These are phyloP conservation scores for Fusarium tjaetaba DNA, from an alignment of 2,329 filamentous ascomycete species.

Conservation along the genomic window DNA sequence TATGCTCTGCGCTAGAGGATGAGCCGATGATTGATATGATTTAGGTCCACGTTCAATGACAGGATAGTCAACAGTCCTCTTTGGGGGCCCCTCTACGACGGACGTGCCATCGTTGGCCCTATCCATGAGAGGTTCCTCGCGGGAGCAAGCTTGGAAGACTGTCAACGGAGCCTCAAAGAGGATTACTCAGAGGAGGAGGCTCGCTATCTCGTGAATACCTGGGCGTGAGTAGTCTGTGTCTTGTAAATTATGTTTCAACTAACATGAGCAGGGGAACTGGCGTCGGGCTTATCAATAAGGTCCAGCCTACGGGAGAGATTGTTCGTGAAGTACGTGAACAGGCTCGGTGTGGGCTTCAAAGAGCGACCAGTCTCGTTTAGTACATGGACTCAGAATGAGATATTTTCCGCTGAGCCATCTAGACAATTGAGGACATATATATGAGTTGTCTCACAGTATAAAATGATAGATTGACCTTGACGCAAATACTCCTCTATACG, in stretches of 20 bases:
- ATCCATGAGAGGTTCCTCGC: conserved; percentile 53
- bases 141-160: conserved; percentile 56
- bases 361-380: conserved; percentile 37
- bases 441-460: conserved; percentile 10
- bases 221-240: conserved; percentile 48
- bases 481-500: conserved; percentile 34
- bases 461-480: conserved; percentile 13
- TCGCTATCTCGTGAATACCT: conserved; percentile 48
- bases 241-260: background rate
- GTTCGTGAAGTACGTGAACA: conserved; percentile 54
- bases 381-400: background rate
- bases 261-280: conserved; percentile 51
- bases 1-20: background rate
- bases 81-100: conserved; percentile 57
- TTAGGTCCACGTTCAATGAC: conserved; percentile 56
- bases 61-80: conserved; percentile 50
- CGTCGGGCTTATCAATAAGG: conserved; percentile 56
- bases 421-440: conserved; percentile 35
- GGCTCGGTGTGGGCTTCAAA: conserved; percentile 48
- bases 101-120: conserved; percentile 53
- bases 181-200: conserved; percentile 50
- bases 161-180: conserved; percentile 51
- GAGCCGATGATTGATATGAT: background rate
- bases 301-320: conserved; percentile 54
- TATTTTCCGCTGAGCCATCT: background rate